Evolutionary conservation across 2,329 filamentous ascomycete species (phyloP).

Genomic region (Akanthomyces lecanii): DNA sequence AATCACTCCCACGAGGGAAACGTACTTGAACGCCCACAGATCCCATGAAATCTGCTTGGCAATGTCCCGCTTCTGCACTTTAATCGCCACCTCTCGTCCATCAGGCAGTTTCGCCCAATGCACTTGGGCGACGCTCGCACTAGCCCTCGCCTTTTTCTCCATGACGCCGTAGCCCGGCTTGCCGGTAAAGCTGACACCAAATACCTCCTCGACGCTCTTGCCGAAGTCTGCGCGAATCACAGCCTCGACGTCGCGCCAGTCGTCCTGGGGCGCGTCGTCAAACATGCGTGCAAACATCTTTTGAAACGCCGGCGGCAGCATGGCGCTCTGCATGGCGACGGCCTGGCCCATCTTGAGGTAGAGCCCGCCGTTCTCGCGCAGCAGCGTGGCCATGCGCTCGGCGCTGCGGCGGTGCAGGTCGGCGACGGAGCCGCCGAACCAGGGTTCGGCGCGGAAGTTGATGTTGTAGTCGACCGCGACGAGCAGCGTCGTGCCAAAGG

Average conservation of each 20-base stretch:
- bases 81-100: conserved; percentile 88
- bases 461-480: conserved; percentile 93
- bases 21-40: conserved; percentile 86
- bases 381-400: conserved; percentile 72
- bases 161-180: conserved; percentile 63
- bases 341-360: conserved; percentile 98
- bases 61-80: conserved; percentile 96
- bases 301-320: conserved; percentile 91
- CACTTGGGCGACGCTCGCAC: conserved; percentile 92
- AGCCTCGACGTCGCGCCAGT: conserved; percentile 77
- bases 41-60: conserved; percentile 89
- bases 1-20: conserved; percentile 7
- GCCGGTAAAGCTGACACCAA: conserved; percentile 77
- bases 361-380: conserved; percentile 82
- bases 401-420: conserved; percentile 83
- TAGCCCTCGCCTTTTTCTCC: conserved; percentile 61
- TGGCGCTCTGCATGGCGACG: conserved; percentile 95
- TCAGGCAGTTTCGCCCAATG: conserved; percentile 87
- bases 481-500: conserved; percentile 73
- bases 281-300: conserved; percentile 97
- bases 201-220: conserved; percentile 83
- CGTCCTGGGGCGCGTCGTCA: conserved; percentile 92
- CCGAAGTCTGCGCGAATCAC: conserved; percentile 88
- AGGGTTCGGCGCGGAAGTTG: conserved; percentile 81
- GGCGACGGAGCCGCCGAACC: conserved; percentile 66